These are phyloP conservation scores for Helicocarpus griseus DNA, from an alignment of 2,329 filamentous ascomycete genomes.

Conservation along the genomic window DNA sequence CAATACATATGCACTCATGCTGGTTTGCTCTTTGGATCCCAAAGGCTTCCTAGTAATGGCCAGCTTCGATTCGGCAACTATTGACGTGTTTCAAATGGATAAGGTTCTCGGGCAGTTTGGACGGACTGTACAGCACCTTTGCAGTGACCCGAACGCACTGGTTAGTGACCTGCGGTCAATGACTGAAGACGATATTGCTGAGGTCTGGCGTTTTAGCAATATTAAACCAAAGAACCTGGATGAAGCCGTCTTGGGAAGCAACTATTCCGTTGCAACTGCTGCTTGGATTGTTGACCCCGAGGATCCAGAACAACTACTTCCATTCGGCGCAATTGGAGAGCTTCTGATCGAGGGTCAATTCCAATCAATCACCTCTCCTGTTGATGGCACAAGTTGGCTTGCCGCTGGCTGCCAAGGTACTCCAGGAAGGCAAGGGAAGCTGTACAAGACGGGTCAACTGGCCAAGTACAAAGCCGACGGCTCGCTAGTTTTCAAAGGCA, in stretches of 20 bases:
- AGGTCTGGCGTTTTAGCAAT: conserved; percentile 6
- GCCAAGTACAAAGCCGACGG: conserved; percentile 6
- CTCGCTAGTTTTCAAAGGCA: conserved; percentile 30
- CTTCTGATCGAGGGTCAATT: conserved; percentile 21
- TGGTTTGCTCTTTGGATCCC: conserved; percentile 50
- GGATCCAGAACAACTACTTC: conserved; percentile 16
- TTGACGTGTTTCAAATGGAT: conserved; percentile 42
- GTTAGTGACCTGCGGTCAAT: conserved; percentile 1
- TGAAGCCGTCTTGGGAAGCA: background rate
- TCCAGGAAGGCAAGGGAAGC: background rate
- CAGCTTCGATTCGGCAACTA: conserved; percentile 50
- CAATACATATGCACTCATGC: conserved; percentile 50
- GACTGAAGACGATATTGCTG: conserved; percentile 1
- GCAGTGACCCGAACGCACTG: background rate
- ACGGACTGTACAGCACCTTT: conserved; percentile 26
- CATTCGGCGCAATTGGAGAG: conserved; percentile 22
- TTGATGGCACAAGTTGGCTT: conserved; percentile 1
- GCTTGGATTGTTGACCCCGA: conserved; percentile 21
- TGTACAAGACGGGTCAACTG: conserved; percentile 5
- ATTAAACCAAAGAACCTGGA: background rate
- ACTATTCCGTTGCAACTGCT: conserved; percentile 3
- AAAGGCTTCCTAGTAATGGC: conserved; percentile 53
- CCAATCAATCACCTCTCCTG: background rate
- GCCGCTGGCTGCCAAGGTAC: background rate
- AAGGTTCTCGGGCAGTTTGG: conserved; percentile 43